These are phyloP conservation scores for Crithidia thermophila DNA, from an alignment of 208 protist genomes.

Conservation along the genomic window DNA sequence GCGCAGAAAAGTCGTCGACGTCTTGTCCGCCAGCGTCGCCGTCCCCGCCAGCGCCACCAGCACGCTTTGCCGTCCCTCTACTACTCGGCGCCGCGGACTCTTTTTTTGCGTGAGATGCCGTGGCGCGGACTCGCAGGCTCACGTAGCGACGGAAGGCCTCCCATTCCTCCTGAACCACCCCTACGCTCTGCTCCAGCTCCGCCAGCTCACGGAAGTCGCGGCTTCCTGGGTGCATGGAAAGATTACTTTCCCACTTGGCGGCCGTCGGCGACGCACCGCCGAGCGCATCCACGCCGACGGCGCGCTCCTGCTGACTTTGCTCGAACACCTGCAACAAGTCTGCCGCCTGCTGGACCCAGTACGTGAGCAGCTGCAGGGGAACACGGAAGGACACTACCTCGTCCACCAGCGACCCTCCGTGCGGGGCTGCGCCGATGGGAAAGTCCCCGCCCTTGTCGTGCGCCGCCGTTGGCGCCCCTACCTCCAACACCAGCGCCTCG, in stretches of 20 bases:
- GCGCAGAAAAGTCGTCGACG: not conserved
- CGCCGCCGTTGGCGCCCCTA: not conserved
- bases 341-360: slow-evolving; percentile 43
- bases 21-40: not conserved
- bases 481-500: not conserved
- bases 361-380: slow-evolving; percentile 31
- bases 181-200: slow-evolving; percentile 39
- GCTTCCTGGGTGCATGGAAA: slow-evolving; percentile 33
- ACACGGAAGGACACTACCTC: slow-evolving; percentile 37
- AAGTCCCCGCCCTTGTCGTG: not conserved
- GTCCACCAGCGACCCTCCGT: slow-evolving; percentile 4
- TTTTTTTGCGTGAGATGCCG: not conserved
- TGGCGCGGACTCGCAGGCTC: slow-evolving; percentile 28
- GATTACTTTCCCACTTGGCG: slow-evolving; percentile 8
- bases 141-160: slow-evolving; percentile 50
- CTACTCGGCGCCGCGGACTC: not conserved
- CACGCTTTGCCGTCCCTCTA: not conserved
- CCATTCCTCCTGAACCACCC: slow-evolving; percentile 55
- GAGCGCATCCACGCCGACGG: not conserved
- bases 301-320: slow-evolving; percentile 31
- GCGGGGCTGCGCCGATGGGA: not conserved
- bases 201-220: slow-evolving; percentile 35
- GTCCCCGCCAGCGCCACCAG: not conserved
- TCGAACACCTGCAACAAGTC: slow-evolving; percentile 32
- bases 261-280: not conserved